Evolutionary conservation across 1,284 basidiomycete species (phyloP), one percentile per base, ranked within the genome.

Genomic region (Tranzscheliella williamsii): DNA sequence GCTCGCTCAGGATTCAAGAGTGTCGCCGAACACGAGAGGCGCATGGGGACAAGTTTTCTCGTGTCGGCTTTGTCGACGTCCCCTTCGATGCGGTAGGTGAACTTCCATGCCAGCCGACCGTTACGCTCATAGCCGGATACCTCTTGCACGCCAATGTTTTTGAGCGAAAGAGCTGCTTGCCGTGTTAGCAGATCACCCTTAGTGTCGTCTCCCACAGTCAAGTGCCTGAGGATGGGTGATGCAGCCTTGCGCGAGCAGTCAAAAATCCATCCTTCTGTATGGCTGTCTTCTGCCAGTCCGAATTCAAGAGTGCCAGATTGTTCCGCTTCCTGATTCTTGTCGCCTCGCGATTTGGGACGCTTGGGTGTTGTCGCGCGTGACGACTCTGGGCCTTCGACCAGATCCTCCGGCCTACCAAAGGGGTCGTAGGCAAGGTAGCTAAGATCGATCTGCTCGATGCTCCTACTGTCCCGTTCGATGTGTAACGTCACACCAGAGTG

Each of bases 341-440:
- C 65, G 15, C 42, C 49, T 20, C 56, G 38, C 30, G 64, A 53
- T 13, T 57, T 57, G 24, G 64, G 57, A 15, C 58, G 43, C 21
- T 51, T 67, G 15, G 64, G 58, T 9, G 56, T 56, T 18, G 44
- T 22, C 3, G 24, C 24, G 20, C 42, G 38, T 5, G 43, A 40
- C 3, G 36, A 44, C 26, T 55, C 56, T 3, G 48, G 38, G 0
- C 24, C 47, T 21, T 52, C 47, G 2, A 55, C 58, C 2, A 71
- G 61, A 31, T 53, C 39, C 26, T 72, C 70, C 3, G 62, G 54
- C 29, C 51, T 33, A 21, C 67, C 67, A 18, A 72, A 72, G 2
- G 70, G 70, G 33, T 72, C 70, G 48, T 72, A 72, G 29, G 35
- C 45, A 22, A 70, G 58, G 27, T 72, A 72, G 23, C 38, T 42